phyloP scores from a whole-genome alignment of 1,284 basidiomycete genomes.

The Rhodotorula mucilaginosa region DNA sequence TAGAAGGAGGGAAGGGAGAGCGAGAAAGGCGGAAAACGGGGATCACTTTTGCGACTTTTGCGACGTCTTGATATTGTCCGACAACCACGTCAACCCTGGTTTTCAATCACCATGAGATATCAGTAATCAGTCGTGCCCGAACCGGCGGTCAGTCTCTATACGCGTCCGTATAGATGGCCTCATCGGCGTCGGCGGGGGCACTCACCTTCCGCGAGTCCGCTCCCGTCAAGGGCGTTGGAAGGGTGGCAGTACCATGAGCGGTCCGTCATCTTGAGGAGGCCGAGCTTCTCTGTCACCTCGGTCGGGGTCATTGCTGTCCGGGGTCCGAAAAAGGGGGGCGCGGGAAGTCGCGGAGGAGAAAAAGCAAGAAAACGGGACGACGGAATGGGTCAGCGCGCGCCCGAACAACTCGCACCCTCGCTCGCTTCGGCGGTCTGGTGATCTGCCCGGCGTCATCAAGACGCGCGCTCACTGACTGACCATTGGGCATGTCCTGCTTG shows the following conservation, averaged over 20 bases:
- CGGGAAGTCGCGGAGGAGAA: no score
- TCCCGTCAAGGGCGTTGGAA: constrained; percentile 56
- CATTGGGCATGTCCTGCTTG: constrained; percentile 97
- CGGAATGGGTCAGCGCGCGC: no score
- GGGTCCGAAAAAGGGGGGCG: no score
- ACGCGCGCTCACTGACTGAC: constrained; percentile 48
- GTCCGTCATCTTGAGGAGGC: constrained; percentile 91
- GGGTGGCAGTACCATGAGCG: constrained; percentile 78
- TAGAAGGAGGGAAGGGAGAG: neutral
- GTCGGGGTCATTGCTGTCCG: constrained; percentile 92
- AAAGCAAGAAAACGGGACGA: no score
- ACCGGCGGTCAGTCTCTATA: no score
- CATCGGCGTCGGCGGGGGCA: neutral
- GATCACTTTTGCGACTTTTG: constrained; percentile 15
- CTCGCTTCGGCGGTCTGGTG: no score
- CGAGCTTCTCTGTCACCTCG: constrained; percentile 96
- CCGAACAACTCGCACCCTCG: no score
- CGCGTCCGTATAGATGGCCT: no score
- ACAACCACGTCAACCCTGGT: constrained; percentile 80
- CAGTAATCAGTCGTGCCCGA: no score
- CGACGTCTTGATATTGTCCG: constrained; percentile 78
- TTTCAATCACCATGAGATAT: no score
- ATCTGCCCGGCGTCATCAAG: no score
- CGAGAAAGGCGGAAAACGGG: neutral
- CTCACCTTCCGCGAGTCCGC: constrained; percentile 80